These are phyloP conservation scores for Ogataea haglerorum DNA, from an alignment of 805 yeast species.

Conservation along the genomic window DNA sequence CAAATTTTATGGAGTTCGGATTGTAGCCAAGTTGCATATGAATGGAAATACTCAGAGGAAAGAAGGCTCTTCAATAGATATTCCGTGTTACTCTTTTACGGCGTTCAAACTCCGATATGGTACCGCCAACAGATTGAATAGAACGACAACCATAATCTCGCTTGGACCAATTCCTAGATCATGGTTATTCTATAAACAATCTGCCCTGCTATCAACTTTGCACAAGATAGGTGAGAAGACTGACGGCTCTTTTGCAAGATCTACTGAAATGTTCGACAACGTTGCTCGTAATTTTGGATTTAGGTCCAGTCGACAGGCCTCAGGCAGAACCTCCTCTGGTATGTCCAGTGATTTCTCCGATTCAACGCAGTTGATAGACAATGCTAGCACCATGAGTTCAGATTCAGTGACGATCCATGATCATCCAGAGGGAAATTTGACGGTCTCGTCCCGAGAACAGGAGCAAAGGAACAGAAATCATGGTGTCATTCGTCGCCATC, in stretches of 20 bases:
- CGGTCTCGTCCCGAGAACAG: not conserved
- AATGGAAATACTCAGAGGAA: not conserved
- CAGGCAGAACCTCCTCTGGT: not conserved
- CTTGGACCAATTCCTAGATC: constrained; percentile 57
- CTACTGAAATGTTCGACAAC: not conserved
- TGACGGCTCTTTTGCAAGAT: constrained; percentile 1
- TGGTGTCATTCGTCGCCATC: not conserved
- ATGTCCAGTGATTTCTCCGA: not conserved
- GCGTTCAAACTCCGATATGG: constrained; percentile 56
- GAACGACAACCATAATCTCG: constrained; percentile 45
- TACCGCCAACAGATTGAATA: constrained; percentile 45
- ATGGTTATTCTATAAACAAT: constrained; percentile 43
- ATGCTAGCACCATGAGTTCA: not conserved
- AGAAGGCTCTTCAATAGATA: constrained; percentile 7
- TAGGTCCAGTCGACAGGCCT: not conserved
- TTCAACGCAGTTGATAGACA: not conserved
- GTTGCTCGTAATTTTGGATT: constrained; percentile 2
- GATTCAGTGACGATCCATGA: not conserved
- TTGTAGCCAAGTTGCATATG: not conserved
- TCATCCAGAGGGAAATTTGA: not conserved
- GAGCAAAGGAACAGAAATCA: not conserved
- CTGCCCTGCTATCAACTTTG: constrained; percentile 12
- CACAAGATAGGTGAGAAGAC: constrained; percentile 6
- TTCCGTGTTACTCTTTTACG: constrained; percentile 57
- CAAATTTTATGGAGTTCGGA: not conserved